Base-by-base conservation (phyloP, 1,139 yeast species). In the Maudiozyma humilis region DNA sequence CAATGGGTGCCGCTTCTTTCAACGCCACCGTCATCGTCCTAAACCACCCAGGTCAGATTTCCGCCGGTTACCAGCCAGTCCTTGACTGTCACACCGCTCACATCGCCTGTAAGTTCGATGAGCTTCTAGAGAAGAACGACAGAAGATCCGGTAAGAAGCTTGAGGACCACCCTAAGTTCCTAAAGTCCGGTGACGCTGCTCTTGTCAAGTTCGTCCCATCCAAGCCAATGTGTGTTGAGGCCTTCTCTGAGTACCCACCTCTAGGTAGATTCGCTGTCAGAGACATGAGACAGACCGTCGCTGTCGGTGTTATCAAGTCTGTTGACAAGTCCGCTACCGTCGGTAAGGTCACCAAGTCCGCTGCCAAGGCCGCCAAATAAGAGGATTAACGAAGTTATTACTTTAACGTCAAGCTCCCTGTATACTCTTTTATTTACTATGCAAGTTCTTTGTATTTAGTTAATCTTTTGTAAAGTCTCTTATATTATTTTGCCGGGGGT, bases 281-380 rank as follows among this genome's bases (percentile, higher is more conserved):
- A 83, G 96, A 88, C 76, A 88, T 88, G 96, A 86, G 96, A 83
- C 96, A 87, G 77, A 88, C 96, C 63, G 97, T 89, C 67, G 96
- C 96, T 70, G 96, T 89, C 72, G 97, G 96, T 87, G 96, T 89
- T 71, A 86, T 89, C 91, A 89, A 89, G 86, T 76, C 93, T 63
- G 97, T 91, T 67, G 96, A 80, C 70, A 91, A 91, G 86, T 69
- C 93, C 59, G 93, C 83, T 77, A 72, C 70, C 65, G 86, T 87
- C 67, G 38, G 38, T 79, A 91, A 91, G 91, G 96, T 91, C 67
- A 91, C 98, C 91, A 91, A 91, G 89, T 35, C 48, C 39, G 49
- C 47, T 44, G 42, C 35, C 25, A 46, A 46, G 49, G 47, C 47
- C 30, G 45, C 41, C 29, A 46, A 46, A 45, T 41, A 46, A 46